These are phyloP conservation scores for Leccinum variabile DNA, from an alignment of 1,284 basidiomycete genomes.

Conservation along the genomic window DNA sequence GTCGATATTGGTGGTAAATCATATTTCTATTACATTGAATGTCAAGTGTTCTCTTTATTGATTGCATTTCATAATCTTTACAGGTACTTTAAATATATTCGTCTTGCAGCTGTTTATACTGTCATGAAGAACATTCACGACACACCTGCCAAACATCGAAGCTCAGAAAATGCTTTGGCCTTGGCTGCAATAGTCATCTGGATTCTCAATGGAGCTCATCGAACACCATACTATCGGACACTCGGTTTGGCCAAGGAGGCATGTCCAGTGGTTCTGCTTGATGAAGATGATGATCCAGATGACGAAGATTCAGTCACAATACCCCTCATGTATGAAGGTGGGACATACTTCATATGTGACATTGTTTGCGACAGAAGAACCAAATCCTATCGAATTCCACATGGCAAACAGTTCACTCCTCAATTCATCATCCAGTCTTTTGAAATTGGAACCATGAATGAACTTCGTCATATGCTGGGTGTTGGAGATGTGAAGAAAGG, in stretches of 20 bases:
- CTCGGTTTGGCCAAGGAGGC: slow-evolving; percentile 2
- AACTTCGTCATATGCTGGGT: neutral
- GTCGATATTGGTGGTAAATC: neutral
- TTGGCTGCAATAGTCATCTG: slow-evolving; percentile 6
- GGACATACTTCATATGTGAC: neutral
- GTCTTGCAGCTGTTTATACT: neutral
- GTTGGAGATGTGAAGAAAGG: neutral
- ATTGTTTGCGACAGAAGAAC: neutral
- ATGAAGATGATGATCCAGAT: neutral
- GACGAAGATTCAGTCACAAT: neutral
- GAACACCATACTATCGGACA: neutral
- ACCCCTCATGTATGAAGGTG: slow-evolving; percentile 12
- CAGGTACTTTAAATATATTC: slow-evolving; percentile 14
- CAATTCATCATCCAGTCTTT: neutral
- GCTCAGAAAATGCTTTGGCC: neutral
- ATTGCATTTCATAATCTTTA: neutral
- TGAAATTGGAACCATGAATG: neutral
- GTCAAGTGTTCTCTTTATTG: neutral
- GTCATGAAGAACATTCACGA: neutral
- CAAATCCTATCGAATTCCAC: neutral
- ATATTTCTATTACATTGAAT: neutral
- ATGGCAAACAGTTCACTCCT: neutral
- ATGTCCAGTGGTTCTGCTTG: neutral
- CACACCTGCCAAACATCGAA: neutral
- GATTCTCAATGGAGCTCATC: slow-evolving; percentile 11